phyloP scores from a whole-genome alignment of 768 basidiomycete species.

The Cyclocybe aegerita region DNA sequence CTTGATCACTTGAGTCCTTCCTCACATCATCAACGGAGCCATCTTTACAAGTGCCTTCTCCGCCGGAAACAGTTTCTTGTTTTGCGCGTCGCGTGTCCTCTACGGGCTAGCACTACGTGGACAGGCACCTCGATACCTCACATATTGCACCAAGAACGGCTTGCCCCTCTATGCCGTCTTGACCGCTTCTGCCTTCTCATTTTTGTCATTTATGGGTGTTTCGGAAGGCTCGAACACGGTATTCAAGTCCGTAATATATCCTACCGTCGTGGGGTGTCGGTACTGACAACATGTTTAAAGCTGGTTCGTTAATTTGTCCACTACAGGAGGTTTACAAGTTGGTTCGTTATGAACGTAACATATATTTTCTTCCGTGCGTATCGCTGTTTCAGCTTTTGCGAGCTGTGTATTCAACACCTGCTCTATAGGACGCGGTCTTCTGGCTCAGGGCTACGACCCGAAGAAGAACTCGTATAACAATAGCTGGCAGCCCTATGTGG shows the following conservation, averaged over 20 bases:
- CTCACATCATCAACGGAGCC: constrained; percentile 70
- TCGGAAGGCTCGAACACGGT: constrained; percentile 54
- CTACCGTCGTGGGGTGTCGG: background rate
- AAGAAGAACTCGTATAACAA: constrained; percentile 62
- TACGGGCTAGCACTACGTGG: constrained; percentile 54
- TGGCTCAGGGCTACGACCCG: constrained; percentile 64
- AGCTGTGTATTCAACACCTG: background rate
- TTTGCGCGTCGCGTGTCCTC: constrained; percentile 50
- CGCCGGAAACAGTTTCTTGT: constrained; percentile 66
- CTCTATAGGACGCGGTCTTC: constrained; percentile 54
- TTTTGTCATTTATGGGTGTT: constrained; percentile 67
- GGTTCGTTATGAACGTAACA: constrained; percentile 68
- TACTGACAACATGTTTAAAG: constrained; percentile 22
- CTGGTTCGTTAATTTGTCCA: constrained; percentile 71
- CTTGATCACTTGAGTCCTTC: constrained; percentile 42
- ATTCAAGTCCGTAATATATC: constrained; percentile 42
- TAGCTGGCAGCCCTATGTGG: constrained; percentile 61
- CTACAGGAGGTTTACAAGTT: constrained; percentile 70
- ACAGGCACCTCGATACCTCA: constrained; percentile 45
- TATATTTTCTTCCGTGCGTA: constrained; percentile 69
- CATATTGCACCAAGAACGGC: constrained; percentile 46
- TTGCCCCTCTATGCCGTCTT: constrained; percentile 43
- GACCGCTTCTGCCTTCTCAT: constrained; percentile 34
- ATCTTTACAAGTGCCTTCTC: constrained; percentile 75
- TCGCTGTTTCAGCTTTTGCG: background rate